phyloP scores from a whole-genome alignment of 257 asterid species.

The Rhazya stricta region DNA sequence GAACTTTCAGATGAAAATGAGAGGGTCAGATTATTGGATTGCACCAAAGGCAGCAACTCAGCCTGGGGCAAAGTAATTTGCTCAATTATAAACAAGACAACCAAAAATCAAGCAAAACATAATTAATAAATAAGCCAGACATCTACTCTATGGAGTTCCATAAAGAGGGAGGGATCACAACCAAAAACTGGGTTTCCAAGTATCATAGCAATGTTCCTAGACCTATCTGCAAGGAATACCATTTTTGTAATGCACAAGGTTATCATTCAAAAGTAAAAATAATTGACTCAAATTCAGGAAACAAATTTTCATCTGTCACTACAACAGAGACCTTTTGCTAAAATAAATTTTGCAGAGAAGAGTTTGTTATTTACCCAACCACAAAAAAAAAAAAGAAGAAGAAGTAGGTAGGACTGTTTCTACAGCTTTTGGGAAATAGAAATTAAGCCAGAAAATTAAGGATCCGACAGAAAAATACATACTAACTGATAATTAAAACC shows the following conservation, averaged over 20 bases:
- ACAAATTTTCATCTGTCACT: neutral
- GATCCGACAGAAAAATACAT: no score
- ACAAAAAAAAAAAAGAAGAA: no score
- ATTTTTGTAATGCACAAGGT: neutral
- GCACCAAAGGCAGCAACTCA: constrained; percentile 79
- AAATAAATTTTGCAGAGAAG: neutral
- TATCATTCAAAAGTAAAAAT: neutral
- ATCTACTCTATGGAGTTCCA: neutral
- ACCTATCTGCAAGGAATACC: neutral
- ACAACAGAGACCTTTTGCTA: neutral
- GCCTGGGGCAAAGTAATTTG: constrained; percentile 42
- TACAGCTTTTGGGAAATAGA: neutral
- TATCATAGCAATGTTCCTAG: neutral
- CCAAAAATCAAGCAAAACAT: neutral
- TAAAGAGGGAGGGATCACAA: no score
- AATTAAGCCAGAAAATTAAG: neutral
- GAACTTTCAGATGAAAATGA: constrained; percentile 94
- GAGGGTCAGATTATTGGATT: constrained; percentile 64
- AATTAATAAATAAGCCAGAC: neutral
- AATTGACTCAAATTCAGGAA: neutral
- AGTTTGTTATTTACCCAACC: no score
- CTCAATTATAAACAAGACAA: neutral
- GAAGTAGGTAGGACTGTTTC: no score
- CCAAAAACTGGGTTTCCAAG: neutral
- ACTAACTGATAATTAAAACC: no score